Evolutionary conservation across 495 filamentous ascomycete genomes (phyloP).

Genomic region (Lasiosphaeria hispida): DNA sequence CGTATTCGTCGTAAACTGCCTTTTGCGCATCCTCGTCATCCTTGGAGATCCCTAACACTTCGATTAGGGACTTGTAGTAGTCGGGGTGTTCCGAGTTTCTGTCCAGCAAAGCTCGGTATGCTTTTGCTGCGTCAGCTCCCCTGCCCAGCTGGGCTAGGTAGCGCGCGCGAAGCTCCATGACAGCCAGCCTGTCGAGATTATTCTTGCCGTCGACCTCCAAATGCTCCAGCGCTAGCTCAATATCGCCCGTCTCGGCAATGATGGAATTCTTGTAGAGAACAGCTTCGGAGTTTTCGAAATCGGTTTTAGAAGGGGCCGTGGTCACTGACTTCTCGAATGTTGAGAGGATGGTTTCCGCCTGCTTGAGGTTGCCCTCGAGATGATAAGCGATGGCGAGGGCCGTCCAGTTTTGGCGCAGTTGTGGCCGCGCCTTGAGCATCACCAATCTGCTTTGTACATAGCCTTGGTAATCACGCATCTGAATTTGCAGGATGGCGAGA

Average conservation of each 20-base stretch:
- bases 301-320: slow-evolving; percentile 65
- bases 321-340: slow-evolving; percentile 93
- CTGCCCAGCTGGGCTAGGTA: slow-evolving; percentile 77
- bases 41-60: slow-evolving; percentile 60
- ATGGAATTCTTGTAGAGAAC: slow-evolving; percentile 93
- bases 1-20: slow-evolving; percentile 77
- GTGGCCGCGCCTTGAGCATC: slow-evolving; percentile 81
- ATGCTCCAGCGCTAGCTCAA: slow-evolving; percentile 79
- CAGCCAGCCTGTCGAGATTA: slow-evolving; percentile 79
- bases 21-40: slow-evolving; percentile 60
- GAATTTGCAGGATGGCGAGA: slow-evolving; percentile 86
- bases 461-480: slow-evolving; percentile 94
- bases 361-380: slow-evolving; percentile 73
- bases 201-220: slow-evolving; percentile 72
- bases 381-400: slow-evolving; percentile 91
- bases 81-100: slow-evolving; percentile 82
- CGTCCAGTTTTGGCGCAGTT: slow-evolving; percentile 89
- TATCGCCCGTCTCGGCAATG: slow-evolving; percentile 82
- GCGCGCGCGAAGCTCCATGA: slow-evolving; percentile 83
- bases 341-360: slow-evolving; percentile 86
- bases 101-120: slow-evolving; percentile 75
- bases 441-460: slow-evolving; percentile 81
- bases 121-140: slow-evolving; percentile 77
- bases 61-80: slow-evolving; percentile 79
- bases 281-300: slow-evolving; percentile 93